Evolutionary conservation across 257 asterid species (phyloP).

Genomic region (Capsicum chinense): DNA sequence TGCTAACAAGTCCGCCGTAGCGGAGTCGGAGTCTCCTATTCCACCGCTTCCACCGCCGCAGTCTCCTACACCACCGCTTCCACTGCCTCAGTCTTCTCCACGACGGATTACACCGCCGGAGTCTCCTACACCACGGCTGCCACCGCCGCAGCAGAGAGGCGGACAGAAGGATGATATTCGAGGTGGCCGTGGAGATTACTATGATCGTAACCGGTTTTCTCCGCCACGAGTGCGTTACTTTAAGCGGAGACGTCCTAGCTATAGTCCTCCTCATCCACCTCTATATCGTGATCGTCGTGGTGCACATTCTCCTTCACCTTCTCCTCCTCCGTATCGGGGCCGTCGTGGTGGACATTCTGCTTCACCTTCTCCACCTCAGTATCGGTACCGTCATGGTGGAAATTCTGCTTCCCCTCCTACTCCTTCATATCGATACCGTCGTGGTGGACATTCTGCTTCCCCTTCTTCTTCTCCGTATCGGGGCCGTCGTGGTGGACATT

Average conservation of each 20-base stretch:
- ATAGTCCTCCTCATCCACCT: conserved; percentile 80
- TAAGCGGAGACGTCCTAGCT: conserved; percentile 73
- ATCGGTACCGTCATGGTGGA: conserved; percentile 69
- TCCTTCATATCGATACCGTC: conserved; percentile 72
- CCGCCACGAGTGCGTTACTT: conserved; percentile 72
- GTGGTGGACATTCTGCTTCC: conserved; percentile 75
- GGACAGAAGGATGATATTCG: conserved; percentile 72
- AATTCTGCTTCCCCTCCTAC: conserved; percentile 64
- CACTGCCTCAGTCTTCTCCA: conserved; percentile 29
- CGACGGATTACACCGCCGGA: conserved; percentile 35
- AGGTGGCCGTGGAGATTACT: conserved; percentile 50
- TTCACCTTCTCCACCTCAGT: conserved; percentile 49
- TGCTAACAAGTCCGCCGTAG: conserved; percentile 34
- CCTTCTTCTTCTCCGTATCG: conserved; percentile 34
- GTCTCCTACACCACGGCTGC: conserved; percentile 54
- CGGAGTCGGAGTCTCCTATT: conserved; percentile 3
- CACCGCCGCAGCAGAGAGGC: conserved; percentile 40
- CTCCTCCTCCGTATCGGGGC: conserved; percentile 19
- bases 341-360: too few species aligned
- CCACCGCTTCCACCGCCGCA: conserved; percentile 20
- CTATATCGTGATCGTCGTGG: conserved; percentile 76
- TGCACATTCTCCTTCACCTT: conserved; percentile 67
- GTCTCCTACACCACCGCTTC: conserved; percentile 54
- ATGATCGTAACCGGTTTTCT: conserved; percentile 74
- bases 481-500: too few species aligned